Base-by-base conservation (phyloP, 2,329 filamentous ascomycete genomes). In the Phialophora macrospora region DNA sequence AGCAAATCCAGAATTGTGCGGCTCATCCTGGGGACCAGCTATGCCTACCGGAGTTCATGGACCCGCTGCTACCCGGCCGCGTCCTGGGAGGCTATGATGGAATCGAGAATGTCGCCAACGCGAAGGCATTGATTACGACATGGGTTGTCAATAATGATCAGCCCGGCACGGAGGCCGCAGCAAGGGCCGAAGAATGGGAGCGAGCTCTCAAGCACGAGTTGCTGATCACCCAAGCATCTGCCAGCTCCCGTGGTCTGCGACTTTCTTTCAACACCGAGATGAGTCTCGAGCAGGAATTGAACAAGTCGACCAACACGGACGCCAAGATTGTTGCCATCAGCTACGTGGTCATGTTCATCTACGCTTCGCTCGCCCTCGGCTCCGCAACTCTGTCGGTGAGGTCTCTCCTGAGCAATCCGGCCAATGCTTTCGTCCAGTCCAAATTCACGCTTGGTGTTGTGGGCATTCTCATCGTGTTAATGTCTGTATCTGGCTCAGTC, bases 341-440 rank as follows among this genome's bases (percentile, higher is more conserved):
- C 83, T 99, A 99, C 79, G 85, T 98, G 69, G 92, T 97, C 81
- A 99, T 99, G 95, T 99, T 99, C 78, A 80, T 99, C 68, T 99
- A 99, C 75, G 95, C 93, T 3, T 98, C 94, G 5, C 80, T 99
- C 60, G 93, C 95, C 0, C 83, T 99, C 0, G 95, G 95, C 0
- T 97, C 93, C 1, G 95, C 91, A 0, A 93, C 90, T 5, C 82
- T 96, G 63, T 91, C 89, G 0, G 80, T 93, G 64, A 87, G 85
- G 71, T 90, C 94, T 64, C 80, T 98, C 54, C 79, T 97, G 56
- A 87, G 86, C 60, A 96, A 96, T 74, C 93, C 94, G 1, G 86
- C 91, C 12, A 89, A 92, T 59, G 88, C 92, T 1, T 81, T 99
- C 2, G 94, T 99, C 0, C 92, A 98, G 78, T 97, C 93, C 73